Evolutionary conservation across 148 eudicot species (phyloP).

Genomic region (Rheum nobile): DNA sequence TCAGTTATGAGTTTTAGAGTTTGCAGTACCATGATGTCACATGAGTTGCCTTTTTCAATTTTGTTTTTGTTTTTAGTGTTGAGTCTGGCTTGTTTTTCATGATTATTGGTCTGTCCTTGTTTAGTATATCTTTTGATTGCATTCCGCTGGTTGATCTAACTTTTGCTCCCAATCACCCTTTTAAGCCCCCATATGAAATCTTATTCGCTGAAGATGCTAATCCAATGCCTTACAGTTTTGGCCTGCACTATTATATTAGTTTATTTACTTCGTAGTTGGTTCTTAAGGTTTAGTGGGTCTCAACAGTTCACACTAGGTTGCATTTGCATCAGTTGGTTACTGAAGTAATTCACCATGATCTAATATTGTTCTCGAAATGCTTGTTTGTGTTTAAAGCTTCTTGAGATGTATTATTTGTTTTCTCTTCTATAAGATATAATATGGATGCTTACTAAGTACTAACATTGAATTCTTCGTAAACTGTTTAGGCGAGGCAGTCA

Average conservation of each 20-base stretch:
- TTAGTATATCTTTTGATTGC: too few relatives aligned
- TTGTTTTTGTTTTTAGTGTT: too few relatives aligned
- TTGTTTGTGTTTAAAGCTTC: not conserved
- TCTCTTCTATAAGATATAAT: not conserved
- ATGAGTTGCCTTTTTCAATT: not conserved
- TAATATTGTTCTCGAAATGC: too few relatives aligned
- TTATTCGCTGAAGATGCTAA: not conserved
- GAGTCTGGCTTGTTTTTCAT: too few relatives aligned
- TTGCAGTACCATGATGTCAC: not conserved
- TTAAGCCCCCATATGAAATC: not conserved
- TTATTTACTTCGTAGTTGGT: too few relatives aligned
- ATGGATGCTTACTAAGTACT: not conserved
- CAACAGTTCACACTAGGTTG: too few relatives aligned
- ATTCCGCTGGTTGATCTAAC: too few relatives aligned
- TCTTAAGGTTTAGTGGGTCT: too few relatives aligned
- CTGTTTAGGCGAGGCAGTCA: constrained; percentile 82
- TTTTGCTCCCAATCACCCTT: not conserved
- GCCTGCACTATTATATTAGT: not conserved
- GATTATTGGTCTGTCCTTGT: too few relatives aligned
- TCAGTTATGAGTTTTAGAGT: not conserved
- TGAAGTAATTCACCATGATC: too few relatives aligned
- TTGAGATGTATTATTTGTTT: not conserved
- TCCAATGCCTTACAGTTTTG: not conserved
- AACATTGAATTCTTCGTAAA: not conserved
- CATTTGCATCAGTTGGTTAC: not conserved